Evolutionary conservation across 2,329 filamentous ascomycete genomes (phyloP).

Genomic region (Microcyclospora tardicrescens): DNA sequence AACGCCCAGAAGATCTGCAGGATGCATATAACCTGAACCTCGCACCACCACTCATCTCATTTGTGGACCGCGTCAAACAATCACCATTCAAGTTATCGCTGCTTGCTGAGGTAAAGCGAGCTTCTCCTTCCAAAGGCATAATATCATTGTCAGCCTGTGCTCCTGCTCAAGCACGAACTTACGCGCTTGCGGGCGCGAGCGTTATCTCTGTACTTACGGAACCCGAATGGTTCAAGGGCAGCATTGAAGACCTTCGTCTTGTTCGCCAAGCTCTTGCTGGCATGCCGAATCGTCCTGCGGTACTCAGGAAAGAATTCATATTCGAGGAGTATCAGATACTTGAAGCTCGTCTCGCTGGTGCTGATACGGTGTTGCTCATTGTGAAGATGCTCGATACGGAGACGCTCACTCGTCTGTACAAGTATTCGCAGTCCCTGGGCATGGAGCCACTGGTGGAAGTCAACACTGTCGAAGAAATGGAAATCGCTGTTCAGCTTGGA

Average conservation of each 20-base stretch:
- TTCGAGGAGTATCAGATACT: constrained; percentile 98
- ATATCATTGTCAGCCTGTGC: constrained; percentile 82
- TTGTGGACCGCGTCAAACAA: constrained; percentile 64
- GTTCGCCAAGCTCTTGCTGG: constrained; percentile 81
- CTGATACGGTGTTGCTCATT: constrained; percentile 87
- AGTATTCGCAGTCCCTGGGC: constrained; percentile 75
- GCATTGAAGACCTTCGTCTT: constrained; percentile 78
- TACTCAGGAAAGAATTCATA: constrained; percentile 91
- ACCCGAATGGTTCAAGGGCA: constrained; percentile 98
- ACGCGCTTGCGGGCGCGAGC: constrained; percentile 86
- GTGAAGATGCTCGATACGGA: constrained; percentile 89
- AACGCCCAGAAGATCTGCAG: constrained; percentile 69
- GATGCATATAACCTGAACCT: constrained; percentile 74
- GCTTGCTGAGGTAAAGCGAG: constrained; percentile 95
- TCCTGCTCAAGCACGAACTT: constrained; percentile 77
- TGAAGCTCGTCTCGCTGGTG: constrained; percentile 81
- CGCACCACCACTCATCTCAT: constrained; percentile 70
- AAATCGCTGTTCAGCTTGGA: constrained; percentile 70
- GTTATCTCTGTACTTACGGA: constrained; percentile 98
- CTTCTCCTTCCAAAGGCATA: constrained; percentile 88
- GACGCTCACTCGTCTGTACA: constrained; percentile 64
- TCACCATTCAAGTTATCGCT: constrained; percentile 81
- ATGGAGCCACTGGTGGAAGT: constrained; percentile 99
- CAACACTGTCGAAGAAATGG: constrained; percentile 88
- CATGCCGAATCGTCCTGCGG: constrained; percentile 82